Conservation (phyloP, 495 filamentous ascomycete genomes). For the Aspergillus taichungensis region DNA sequence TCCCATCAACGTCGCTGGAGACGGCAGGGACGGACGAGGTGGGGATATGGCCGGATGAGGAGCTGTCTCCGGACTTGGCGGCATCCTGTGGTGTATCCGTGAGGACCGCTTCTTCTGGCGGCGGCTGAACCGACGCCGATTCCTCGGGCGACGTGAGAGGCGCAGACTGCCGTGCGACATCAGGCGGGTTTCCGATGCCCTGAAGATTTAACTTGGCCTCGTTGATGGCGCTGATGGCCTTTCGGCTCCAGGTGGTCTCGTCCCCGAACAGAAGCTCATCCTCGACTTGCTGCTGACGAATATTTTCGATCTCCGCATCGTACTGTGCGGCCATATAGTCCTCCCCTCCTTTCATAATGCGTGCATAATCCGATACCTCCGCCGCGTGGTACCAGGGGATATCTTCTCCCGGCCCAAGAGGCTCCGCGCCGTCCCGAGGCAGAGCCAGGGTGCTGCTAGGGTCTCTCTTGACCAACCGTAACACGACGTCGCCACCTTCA, state of each 20-base stretch:
- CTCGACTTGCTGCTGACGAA: slow-evolving; percentile 69
- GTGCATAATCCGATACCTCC: slow-evolving; percentile 87
- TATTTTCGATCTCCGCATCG: slow-evolving; percentile 63
- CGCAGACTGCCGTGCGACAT: slow-evolving; percentile 39
- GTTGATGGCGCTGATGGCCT: slow-evolving; percentile 62
- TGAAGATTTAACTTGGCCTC: slow-evolving; percentile 63
- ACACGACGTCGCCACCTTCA: slow-evolving; percentile 81
- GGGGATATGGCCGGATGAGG: slow-evolving; percentile 9
- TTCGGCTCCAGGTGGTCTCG: slow-evolving; percentile 83
- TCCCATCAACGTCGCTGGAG: slow-evolving; percentile 15
- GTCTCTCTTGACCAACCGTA: slow-evolving; percentile 72
- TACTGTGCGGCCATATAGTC: slow-evolving; percentile 79
- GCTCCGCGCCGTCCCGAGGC: slow-evolving; percentile 73
- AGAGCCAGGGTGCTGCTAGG: slow-evolving; percentile 77
- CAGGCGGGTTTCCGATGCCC: slow-evolving; percentile 65
- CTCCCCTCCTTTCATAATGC: slow-evolving; percentile 90
- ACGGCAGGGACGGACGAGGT: slow-evolving; percentile 5
- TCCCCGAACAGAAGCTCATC: slow-evolving; percentile 92
- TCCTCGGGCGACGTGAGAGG: slow-evolving; percentile 36
- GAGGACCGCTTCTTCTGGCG: slow-evolving; percentile 37
- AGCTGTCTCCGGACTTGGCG: slow-evolving; percentile 32
- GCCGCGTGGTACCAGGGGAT: slow-evolving; percentile 92
- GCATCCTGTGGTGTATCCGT: slow-evolving; percentile 47
- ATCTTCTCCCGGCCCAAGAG: slow-evolving; percentile 55
- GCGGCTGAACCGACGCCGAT: slow-evolving; percentile 39